Evolutionary conservation across 129 eudicot genomes (phyloP), one percentile per base, ranked within the genome.

Genomic region (Arctium minus): DNA sequence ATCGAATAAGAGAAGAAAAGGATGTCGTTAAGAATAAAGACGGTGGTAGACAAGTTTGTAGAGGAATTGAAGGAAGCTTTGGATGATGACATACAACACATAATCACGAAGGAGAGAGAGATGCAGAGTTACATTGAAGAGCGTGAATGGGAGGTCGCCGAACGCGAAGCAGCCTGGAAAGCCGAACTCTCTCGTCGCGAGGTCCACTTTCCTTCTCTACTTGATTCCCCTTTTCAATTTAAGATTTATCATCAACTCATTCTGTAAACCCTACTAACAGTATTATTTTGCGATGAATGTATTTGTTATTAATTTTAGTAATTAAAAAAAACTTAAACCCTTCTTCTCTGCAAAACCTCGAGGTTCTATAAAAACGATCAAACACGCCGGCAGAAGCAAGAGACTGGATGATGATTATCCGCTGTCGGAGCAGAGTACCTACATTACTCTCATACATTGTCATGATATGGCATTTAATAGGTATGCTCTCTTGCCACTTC

Each of bases 81-180:
- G 35, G 97, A 96, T 35, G 99, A 97, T 1, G 99, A 96, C 84
- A 89, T 96, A 39, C 97, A 93, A 75, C 97, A 96, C 83, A 79
- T 98, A 73, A 90, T 96, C 0, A 96, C 93, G 99, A 96, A 96
- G 90, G 99, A 96, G 71, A 85, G 99, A 80, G 99, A 96, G 95
- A 96, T 96, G 99, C 97, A 96, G 87, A 93, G 98, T 84, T 96
- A 96, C 85, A 96, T 96, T 29, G 88, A 93, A 74, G 99, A 96
- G 86, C 93, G 98, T 11, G 99, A 93, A 64, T 93, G 99, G 0
- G 99, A 96, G 73, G 99, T 96, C 76, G 97, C 98, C 27, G 99
- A 96, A 85, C 97, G 99, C 0, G 98, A 96, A 88, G 94, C 99
- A 1, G 99, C 99, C 68, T 96, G 98, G 99, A 96, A 96, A 86